Evolutionary conservation across 805 yeast genomes (phyloP).

Genomic region (Aciculoconidium aculeatum): DNA sequence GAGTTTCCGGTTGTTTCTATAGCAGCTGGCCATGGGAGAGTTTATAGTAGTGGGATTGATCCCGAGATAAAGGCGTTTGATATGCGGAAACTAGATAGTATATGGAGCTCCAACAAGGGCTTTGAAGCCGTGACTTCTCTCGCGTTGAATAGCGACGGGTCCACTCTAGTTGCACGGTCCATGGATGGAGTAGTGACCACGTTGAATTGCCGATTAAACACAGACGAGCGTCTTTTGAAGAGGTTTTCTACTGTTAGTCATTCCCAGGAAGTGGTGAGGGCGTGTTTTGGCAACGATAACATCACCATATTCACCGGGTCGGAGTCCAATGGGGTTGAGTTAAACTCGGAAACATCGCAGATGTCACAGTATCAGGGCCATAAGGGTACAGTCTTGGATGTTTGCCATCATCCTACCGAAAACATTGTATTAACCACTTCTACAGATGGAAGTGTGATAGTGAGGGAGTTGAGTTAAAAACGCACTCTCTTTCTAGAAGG

Average conservation of each 20-base stretch:
- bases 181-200: constrained; percentile 40
- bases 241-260: constrained; percentile 3
- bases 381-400: constrained; percentile 53
- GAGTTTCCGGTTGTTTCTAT: constrained; percentile 55
- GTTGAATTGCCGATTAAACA: constrained; percentile 1
- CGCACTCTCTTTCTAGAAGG: constrained; percentile 11
- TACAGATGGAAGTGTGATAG: constrained; percentile 49
- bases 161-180: constrained; percentile 45
- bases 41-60: constrained; percentile 65
- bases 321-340: constrained; percentile 51
- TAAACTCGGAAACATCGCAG: constrained; percentile 39
- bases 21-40: constrained; percentile 31
- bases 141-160: constrained; percentile 40
- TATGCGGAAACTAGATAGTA: constrained; percentile 37
- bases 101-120: no score
- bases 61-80: constrained; percentile 59
- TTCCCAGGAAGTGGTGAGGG: constrained; percentile 45
- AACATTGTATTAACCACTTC: constrained; percentile 44
- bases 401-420: constrained; percentile 45
- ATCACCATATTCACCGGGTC: constrained; percentile 51
- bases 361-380: constrained; percentile 54
- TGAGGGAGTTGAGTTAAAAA: constrained; percentile 32
- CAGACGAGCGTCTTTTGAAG: constrained; percentile 1
- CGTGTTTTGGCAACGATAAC: constrained; percentile 39
- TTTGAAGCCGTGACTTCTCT: constrained; percentile 62